These are phyloP conservation scores for Neofusicoccum parvum DNA, from an alignment of 2,329 filamentous ascomycete genomes.

Conservation along the genomic window DNA sequence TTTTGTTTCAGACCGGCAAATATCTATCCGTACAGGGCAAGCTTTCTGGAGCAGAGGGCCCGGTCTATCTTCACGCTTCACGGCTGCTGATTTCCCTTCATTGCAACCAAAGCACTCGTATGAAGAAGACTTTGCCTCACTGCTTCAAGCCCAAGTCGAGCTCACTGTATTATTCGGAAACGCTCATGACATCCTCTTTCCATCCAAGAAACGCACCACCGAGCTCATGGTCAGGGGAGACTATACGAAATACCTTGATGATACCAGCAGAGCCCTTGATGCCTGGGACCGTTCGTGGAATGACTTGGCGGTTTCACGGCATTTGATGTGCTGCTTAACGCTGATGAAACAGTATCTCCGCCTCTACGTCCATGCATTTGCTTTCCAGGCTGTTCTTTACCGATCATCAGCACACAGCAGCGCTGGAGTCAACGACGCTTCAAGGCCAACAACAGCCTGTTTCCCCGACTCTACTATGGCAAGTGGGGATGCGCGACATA, in stretches of 20 bases:
- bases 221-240: slow-evolving; percentile 21
- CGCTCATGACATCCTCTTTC: slow-evolving; percentile 22
- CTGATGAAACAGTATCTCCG: slow-evolving; percentile 22
- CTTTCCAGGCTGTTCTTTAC: slow-evolving; percentile 21
- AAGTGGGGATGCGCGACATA: slow-evolving; percentile 17
- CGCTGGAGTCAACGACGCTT: not conserved
- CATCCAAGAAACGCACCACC: slow-evolving; percentile 20
- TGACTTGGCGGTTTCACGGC: slow-evolving; percentile 3
- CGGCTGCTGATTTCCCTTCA: slow-evolving; percentile 21
- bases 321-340: slow-evolving; percentile 14
- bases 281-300: slow-evolving; percentile 19
- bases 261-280: slow-evolving; percentile 15
- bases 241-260: slow-evolving; percentile 23
- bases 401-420: not conserved
- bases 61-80: slow-evolving; percentile 19
- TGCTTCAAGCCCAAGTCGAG: slow-evolving; percentile 22
- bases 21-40: slow-evolving; percentile 23
- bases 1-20: slow-evolving; percentile 22
- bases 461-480: slow-evolving; percentile 19
- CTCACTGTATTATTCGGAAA: slow-evolving; percentile 22
- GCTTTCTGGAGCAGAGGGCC: slow-evolving; percentile 23
- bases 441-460: not conserved
- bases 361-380: slow-evolving; percentile 22
- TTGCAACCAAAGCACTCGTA: slow-evolving; percentile 20
- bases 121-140: slow-evolving; percentile 21